These are phyloP conservation scores for Lasiodiplodia sp. DNA, from an alignment of 2,329 filamentous ascomycete species.

Conservation along the genomic window DNA sequence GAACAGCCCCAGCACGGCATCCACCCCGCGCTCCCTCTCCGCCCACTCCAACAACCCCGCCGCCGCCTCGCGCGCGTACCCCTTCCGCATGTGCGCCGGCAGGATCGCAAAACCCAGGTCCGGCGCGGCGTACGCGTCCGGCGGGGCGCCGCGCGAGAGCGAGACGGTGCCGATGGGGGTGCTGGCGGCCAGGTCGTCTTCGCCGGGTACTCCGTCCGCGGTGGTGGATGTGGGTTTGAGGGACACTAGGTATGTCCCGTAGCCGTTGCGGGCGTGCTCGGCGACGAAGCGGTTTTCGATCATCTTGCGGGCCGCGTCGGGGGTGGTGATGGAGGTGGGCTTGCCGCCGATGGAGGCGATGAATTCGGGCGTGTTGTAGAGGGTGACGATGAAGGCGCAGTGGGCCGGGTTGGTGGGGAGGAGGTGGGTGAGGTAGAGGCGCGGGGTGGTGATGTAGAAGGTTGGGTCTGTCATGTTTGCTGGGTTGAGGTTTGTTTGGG, in stretches of 20 bases:
- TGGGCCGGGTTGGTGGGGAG: constrained; percentile 34
- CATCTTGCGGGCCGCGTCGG: constrained; percentile 32
- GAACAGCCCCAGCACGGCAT: constrained; percentile 33
- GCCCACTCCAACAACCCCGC: constrained; percentile 25
- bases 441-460: constrained; percentile 38
- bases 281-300: constrained; percentile 24
- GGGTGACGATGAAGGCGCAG: constrained; percentile 40
- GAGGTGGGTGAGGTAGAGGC: constrained; percentile 38
- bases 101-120: constrained; percentile 38
- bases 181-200: constrained; percentile 19
- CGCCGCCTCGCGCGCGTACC: constrained; percentile 37
- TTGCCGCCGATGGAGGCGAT: constrained; percentile 33
- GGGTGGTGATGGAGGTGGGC: constrained; percentile 33
- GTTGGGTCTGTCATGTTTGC: constrained; percentile 31
- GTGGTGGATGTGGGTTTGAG: constrained; percentile 30
- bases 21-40: constrained; percentile 21
- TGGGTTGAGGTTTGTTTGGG: no score
- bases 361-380: constrained; percentile 39
- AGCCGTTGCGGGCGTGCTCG: constrained; percentile 38
- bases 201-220: constrained; percentile 14
- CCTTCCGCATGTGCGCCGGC: constrained; percentile 32
- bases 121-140: constrained; percentile 33
- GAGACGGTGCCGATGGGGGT: constrained; percentile 39
- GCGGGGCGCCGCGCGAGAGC: constrained; percentile 34
- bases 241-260: constrained; percentile 40